A percentile compares a stretch with the other conserved stretches of the same genome.
phyloP scores from a whole-genome alignment of 805 yeast genomes.

The Candida vaughaniae region DNA sequence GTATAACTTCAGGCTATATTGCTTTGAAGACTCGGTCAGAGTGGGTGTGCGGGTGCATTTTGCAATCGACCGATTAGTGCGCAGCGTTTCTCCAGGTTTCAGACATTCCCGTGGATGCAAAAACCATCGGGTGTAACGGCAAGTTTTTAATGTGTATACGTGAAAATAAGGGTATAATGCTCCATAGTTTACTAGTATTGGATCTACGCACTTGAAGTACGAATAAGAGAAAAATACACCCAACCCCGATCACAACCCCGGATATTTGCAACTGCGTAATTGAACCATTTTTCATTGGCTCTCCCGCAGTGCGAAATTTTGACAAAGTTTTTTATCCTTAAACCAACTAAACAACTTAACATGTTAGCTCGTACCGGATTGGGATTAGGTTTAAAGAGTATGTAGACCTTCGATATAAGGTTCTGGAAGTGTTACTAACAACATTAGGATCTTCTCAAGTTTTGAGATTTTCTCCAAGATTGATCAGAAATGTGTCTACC shows the following conservation, averaged over 20 bases:
- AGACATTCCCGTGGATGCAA: too few species aligned
- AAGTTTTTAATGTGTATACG: too few species aligned
- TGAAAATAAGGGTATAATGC: too few species aligned
- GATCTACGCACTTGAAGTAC: too few species aligned
- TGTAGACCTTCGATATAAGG: conserved; percentile 3
- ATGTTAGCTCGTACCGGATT: conserved; percentile 37
- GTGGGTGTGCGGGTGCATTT: too few species aligned
- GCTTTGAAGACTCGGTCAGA: too few species aligned
- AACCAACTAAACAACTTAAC: background rate
- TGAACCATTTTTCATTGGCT: conserved; percentile 12
- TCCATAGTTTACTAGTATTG: too few species aligned
- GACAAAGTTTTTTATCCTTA: background rate
- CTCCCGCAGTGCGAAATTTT: background rate
- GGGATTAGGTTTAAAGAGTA: conserved; percentile 27
- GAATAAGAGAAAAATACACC: too few species aligned
- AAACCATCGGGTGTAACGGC: too few species aligned
- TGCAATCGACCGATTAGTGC: too few species aligned
- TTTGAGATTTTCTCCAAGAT: conserved; percentile 4
- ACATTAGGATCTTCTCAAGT: conserved; percentile 5
- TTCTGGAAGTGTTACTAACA: conserved; percentile 4
- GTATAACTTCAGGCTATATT: too few species aligned
- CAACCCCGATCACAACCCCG: background rate
- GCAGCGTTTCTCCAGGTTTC: too few species aligned
- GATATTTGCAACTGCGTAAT: conserved; percentile 6
- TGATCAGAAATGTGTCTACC: conserved; percentile 17